Percentiles rank a stretch among this genome's conserved stretches.
Evolutionary conservation across 345 rosid species (phyloP).

Genomic region (Heritiera littoralis): DNA sequence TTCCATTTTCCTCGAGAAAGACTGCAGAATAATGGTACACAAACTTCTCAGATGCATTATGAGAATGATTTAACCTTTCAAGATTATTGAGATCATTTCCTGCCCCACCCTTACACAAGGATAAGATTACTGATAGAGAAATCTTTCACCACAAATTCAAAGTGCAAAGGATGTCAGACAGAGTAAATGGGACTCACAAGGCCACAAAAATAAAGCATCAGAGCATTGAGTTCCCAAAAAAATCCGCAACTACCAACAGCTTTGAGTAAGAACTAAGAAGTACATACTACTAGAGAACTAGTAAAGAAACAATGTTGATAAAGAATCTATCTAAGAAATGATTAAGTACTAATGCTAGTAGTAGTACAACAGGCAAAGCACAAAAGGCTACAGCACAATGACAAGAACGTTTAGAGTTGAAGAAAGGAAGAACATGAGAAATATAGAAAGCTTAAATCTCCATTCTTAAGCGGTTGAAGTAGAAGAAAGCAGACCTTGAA

Average conservation of each 20-base stretch:
- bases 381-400: not conserved
- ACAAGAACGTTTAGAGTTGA: not conserved
- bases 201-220: not conserved
- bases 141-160: constrained; percentile 19
- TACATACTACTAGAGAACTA: not conserved
- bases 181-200: not conserved
- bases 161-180: constrained; percentile 18
- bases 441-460: not conserved
- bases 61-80: constrained; percentile 23
- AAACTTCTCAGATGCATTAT: not conserved
- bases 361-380: not conserved
- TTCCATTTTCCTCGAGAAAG: not conserved
- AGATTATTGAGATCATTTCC: constrained; percentile 12
- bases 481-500: constrained; percentile 11
- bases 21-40: constrained; percentile 1
- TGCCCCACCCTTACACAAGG: constrained; percentile 22
- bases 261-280: not conserved
- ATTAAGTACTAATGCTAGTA: not conserved
- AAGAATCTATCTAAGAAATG: not conserved
- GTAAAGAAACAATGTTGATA: not conserved
- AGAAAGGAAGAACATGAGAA: not conserved
- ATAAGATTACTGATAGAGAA: constrained; percentile 15
- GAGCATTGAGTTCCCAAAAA: not conserved
- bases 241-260: not conserved
- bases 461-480: not conserved